Percentiles rank a stretch among this genome's conserved stretches.
Conservation (phyloP, 1,284 basidiomycete genomes). For the Ganoderma multipileum region DNA sequence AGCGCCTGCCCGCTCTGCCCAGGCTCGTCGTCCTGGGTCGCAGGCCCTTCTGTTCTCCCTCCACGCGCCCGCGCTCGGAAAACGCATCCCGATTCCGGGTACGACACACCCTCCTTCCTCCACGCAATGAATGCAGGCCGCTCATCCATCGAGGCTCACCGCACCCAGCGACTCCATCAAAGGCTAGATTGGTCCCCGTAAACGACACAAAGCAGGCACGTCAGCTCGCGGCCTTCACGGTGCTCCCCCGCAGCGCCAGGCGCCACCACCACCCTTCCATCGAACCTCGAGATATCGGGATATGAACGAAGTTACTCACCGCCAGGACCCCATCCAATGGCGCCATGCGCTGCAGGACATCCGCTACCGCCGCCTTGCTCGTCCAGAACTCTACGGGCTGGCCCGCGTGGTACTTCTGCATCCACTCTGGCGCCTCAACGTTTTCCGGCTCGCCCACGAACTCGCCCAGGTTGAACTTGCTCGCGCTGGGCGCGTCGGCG, state of each 20-base stretch:
- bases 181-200: constrained; percentile 10
- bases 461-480: constrained; percentile 24
- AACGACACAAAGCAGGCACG: background rate
- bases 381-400: constrained; percentile 26
- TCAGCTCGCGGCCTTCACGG: background rate
- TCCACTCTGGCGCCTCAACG: constrained; percentile 31
- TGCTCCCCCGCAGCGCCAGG: background rate
- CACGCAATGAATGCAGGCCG: background rate
- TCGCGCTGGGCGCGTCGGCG: background rate
- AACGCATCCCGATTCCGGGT: background rate
- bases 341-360: constrained; percentile 17
- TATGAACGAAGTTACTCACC: constrained; percentile 20
- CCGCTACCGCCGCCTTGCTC: constrained; percentile 20
- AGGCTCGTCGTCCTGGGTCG: background rate
- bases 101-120: background rate
- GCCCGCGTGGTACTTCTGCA: constrained; percentile 14
- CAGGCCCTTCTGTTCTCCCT: constrained; percentile 5
- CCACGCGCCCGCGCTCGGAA: constrained; percentile 2
- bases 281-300: background rate
- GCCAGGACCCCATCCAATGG: constrained; percentile 14
- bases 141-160: constrained; percentile 21
- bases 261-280: background rate
- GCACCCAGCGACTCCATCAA: constrained; percentile 21
- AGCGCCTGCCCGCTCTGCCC: background rate
- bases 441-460: constrained; percentile 26